Base-by-base conservation (phyloP, 2,329 filamentous ascomycete genomes). In the Colletotrichum sp. region DNA sequence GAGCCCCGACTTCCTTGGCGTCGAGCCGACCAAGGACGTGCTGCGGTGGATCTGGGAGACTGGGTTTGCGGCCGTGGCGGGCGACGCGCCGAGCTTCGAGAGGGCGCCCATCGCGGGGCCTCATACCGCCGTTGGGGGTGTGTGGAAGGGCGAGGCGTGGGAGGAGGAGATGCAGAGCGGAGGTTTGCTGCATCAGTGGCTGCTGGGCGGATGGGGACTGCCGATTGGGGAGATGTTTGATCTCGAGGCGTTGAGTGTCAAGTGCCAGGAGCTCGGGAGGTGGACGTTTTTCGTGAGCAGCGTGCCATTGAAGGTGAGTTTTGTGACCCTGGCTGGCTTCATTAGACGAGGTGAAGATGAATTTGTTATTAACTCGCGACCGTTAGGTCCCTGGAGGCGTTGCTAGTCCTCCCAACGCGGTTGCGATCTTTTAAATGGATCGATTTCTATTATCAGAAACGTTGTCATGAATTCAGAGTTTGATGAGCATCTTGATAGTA, bases 151-250 rank as follows among this genome's bases (percentile, higher is more conserved):
- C 24, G 75, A 76, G 32, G 36, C 34, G 34, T 80, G 81, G 15
- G 82, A 78, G 65, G 78, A 77, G 16, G 39, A 72, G 55, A 72
- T 78, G 62, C 72, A 75, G 52, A 52, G 64, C 0, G 75, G 75
- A 9, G 75, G 75, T 12, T 26, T 76, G 66, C 36, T 84, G 77
- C 86, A 87, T 77, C 80, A 87, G 78, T 88, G 85, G 83, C 77
- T 88, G 13, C 80, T 89, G 2, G 87, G 85, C 0, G 88, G 88
- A 1, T 91, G 89, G 88, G 89, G 89, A 0, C 84, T 89, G 83
- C 87, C 88, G 1, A 88, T 89, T 49, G 88, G 88, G 0, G 88
- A 90, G 79, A 78, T 89, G 63, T 89, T 89, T 73, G 84, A 89
- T 68, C 77, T 89, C 15, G 86, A 89, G 64, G 79, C 75, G 5